These are phyloP conservation scores for Talaromyces sp. DNA, from an alignment of 2,329 filamentous ascomycete species.

Conservation along the genomic window DNA sequence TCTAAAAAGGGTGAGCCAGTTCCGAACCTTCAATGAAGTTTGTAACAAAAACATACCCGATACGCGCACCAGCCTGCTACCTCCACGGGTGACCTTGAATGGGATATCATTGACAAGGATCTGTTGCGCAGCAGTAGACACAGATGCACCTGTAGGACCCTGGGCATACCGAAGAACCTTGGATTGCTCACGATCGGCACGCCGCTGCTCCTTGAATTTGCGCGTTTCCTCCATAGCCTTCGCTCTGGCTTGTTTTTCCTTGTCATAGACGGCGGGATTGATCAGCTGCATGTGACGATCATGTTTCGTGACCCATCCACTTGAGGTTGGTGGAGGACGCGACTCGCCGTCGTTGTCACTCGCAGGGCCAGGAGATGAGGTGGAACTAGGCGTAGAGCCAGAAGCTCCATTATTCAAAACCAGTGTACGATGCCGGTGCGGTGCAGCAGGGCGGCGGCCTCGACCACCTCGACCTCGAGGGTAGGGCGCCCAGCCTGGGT, in stretches of 20 bases:
- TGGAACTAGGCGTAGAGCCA: slow-evolving; percentile 25
- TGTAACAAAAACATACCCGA: slow-evolving; percentile 60
- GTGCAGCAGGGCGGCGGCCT: slow-evolving; percentile 30
- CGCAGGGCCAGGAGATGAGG: slow-evolving; percentile 27
- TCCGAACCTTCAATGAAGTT: slow-evolving; percentile 18
- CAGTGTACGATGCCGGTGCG: slow-evolving; percentile 62
- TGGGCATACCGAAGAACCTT: slow-evolving; percentile 46
- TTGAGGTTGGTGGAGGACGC: slow-evolving; percentile 32
- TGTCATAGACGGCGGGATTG: slow-evolving; percentile 76
- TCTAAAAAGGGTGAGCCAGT: slow-evolving; percentile 53
- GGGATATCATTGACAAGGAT: slow-evolving; percentile 71
- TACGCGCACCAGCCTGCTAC: slow-evolving; percentile 78
- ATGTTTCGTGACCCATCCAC: slow-evolving; percentile 70
- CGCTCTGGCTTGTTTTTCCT: slow-evolving; percentile 67
- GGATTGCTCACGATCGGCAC: slow-evolving; percentile 55
- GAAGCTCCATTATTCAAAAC: slow-evolving; percentile 60
- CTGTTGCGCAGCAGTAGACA: slow-evolving; percentile 46
- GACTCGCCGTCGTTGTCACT: slow-evolving; percentile 34
- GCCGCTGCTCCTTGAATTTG: slow-evolving; percentile 54
- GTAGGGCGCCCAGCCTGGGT: slow-evolving; percentile 49
- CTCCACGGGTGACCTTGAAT: slow-evolving; percentile 73
- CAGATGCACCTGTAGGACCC: slow-evolving; percentile 28
- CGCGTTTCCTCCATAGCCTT: slow-evolving; percentile 73
- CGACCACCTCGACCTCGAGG: slow-evolving; percentile 39
- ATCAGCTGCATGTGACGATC: slow-evolving; percentile 82